phyloP scores from a whole-genome alignment of 1,139 yeast species.

The Scheffersomyces quercinus region DNA sequence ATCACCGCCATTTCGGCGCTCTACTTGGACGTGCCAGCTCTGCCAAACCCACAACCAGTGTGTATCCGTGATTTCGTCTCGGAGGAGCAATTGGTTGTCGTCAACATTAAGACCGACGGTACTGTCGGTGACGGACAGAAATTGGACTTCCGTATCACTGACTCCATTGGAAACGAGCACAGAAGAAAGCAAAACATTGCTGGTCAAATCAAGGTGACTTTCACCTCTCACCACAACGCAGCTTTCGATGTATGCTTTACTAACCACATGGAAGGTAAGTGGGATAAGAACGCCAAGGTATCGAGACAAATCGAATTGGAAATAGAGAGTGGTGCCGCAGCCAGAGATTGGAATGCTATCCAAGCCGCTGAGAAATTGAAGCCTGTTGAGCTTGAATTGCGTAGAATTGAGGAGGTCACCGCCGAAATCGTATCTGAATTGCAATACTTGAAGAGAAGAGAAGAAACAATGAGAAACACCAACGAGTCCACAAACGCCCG shows the following conservation, averaged over 20 bases:
- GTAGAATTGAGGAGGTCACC: constrained; percentile 80
- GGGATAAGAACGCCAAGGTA: constrained; percentile 21
- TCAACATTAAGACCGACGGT: constrained; percentile 74
- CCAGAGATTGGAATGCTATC: constrained; percentile 95
- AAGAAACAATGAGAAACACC: constrained; percentile 91
- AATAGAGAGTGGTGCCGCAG: constrained; percentile 93
- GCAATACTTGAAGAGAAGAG: constrained; percentile 82
- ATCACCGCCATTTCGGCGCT: constrained; percentile 29
- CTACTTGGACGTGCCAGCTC: constrained; percentile 43
- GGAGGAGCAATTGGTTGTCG: constrained; percentile 82
- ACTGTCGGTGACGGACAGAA: constrained; percentile 81
- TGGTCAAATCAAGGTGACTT: constrained; percentile 70
- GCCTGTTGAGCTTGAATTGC: constrained; percentile 87
- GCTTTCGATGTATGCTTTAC: constrained; percentile 91
- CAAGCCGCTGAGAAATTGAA: constrained; percentile 91
- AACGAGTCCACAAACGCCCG: constrained; percentile 90
- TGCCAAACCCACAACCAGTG: constrained; percentile 37
- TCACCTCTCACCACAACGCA: constrained; percentile 79
- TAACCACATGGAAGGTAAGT: constrained; percentile 50
- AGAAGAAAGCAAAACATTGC: constrained; percentile 65
- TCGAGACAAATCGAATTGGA: constrained; percentile 79
- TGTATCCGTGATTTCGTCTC: constrained; percentile 91
- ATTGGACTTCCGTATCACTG: constrained; percentile 61
- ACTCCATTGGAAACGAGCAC: constrained; percentile 70
- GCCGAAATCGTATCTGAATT: constrained; percentile 77